These are phyloP conservation scores for Drechmeria coniospora DNA, from an alignment of 2,329 filamentous ascomycete genomes.

Conservation along the genomic window DNA sequence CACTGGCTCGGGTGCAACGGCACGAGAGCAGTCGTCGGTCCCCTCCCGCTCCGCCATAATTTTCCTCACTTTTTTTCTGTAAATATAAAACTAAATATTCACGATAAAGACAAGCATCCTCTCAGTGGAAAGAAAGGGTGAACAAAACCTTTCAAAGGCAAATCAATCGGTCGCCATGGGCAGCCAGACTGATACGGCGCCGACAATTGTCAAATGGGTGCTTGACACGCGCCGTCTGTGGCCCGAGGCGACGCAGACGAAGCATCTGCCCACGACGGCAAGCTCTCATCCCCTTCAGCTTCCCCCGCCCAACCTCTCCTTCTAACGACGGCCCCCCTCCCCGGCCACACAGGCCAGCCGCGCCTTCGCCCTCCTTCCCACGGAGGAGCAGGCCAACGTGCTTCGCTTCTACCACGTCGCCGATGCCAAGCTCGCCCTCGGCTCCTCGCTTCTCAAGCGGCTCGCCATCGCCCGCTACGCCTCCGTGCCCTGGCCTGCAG, in stretches of 20 bases:
- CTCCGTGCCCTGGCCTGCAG: conserved; percentile 43
- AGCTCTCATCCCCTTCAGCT: conserved; percentile 8
- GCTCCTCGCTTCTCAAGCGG: conserved; percentile 59
- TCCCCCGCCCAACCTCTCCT: background rate
- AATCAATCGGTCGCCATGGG: no score
- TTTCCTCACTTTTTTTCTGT: no score
- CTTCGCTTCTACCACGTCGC: conserved; percentile 48
- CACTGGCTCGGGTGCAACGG: no score
- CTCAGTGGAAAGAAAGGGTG: no score
- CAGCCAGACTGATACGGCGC: conserved; percentile 5
- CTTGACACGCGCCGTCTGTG: conserved; percentile 45
- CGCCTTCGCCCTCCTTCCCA: conserved; percentile 34
- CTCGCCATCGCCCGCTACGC: conserved; percentile 46
- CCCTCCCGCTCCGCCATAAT: no score
- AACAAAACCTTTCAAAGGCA: no score
- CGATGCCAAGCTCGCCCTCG: conserved; percentile 62
- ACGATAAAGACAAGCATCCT: no score
- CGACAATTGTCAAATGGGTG: conserved; percentile 41
- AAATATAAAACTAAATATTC: no score
- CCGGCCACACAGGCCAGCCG: conserved; percentile 40
- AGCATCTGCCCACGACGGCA: conserved; percentile 30
- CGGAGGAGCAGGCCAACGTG: conserved; percentile 40
- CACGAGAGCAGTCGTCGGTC: no score
- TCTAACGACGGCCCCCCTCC: background rate
- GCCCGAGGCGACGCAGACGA: conserved; percentile 33